Conservation (phyloP, 73 alveolate species). For the Effrenium voratum region DNA sequence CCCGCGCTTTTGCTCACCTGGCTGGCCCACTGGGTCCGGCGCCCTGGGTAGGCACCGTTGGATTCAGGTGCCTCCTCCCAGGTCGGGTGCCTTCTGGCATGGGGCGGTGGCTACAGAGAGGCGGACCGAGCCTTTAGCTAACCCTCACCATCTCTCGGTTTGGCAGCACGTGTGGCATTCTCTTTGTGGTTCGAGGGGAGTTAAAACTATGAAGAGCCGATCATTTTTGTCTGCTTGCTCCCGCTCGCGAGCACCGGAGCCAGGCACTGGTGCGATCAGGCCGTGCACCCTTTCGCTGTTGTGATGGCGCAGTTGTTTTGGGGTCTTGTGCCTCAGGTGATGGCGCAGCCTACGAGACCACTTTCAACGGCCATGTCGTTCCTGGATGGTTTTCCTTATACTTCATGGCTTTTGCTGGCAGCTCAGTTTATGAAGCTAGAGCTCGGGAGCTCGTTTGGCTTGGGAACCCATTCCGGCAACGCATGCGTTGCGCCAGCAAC, state of each 20-base stretch:
- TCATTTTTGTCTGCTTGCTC: too few relatives aligned
- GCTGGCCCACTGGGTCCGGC: constrained; percentile 47
- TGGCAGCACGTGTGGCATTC: too few relatives aligned
- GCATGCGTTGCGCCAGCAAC: too few relatives aligned
- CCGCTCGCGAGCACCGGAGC: too few relatives aligned
- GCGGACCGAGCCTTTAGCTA: background rate
- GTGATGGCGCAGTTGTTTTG: too few relatives aligned
- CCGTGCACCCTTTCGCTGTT: too few relatives aligned
- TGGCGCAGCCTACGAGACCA: constrained; percentile 55
- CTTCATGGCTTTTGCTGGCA: constrained; percentile 48
- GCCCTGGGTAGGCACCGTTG: background rate
- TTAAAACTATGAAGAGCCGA: too few relatives aligned
- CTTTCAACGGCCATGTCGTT: constrained; percentile 35
- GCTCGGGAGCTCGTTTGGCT: background rate
- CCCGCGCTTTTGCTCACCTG: constrained; percentile 28
- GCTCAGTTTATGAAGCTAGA: background rate
- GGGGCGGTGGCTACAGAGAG: constrained; percentile 89
- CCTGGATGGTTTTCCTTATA: constrained; percentile 62
- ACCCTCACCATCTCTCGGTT: background rate
- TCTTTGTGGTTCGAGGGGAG: too few relatives aligned
- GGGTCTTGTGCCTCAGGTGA: background rate
- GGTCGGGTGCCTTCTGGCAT: constrained; percentile 82
- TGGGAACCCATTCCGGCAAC: background rate
- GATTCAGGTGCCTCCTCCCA: background rate
- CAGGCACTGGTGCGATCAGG: constrained; percentile 1